Evolutionary conservation across 1,284 basidiomycete genomes (phyloP).

Genomic region (Pseudomicrostroma phylloplanum): DNA sequence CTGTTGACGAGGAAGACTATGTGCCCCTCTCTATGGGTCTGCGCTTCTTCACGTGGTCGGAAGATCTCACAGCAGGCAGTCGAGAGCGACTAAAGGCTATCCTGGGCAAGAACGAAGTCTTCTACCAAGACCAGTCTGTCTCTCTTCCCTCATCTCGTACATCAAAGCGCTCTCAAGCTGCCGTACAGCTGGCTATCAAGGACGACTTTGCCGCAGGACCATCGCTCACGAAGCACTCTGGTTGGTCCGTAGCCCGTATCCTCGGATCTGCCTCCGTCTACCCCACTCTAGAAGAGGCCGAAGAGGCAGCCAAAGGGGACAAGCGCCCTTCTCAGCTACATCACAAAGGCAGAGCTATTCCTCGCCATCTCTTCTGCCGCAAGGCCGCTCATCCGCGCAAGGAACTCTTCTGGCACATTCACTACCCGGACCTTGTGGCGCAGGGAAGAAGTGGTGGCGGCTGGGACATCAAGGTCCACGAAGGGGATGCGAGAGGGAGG

Average conservation of each 20-base stretch:
- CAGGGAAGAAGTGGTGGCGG: constrained; percentile 22
- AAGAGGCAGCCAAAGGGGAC: not conserved
- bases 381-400: constrained; percentile 28
- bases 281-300: constrained; percentile 16
- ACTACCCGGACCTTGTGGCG: constrained; percentile 23
- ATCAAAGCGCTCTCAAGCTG: constrained; percentile 22
- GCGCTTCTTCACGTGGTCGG: constrained; percentile 24
- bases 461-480: constrained; percentile 30
- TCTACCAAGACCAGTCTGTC: constrained; percentile 27
- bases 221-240: constrained; percentile 23
- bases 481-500: constrained; percentile 13
- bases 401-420: constrained; percentile 32
- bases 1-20: constrained; percentile 15
- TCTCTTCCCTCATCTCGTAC: constrained; percentile 17
- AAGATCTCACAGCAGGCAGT: constrained; percentile 31
- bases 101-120: constrained; percentile 31
- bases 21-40: constrained; percentile 14
- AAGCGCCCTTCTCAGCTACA: not conserved
- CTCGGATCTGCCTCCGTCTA: constrained; percentile 23
- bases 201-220: constrained; percentile 28
- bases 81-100: constrained; percentile 29
- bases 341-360: constrained; percentile 10
- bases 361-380: constrained; percentile 28
- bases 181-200: constrained; percentile 14
- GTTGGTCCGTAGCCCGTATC: constrained; percentile 28